Evolutionary conservation across 495 filamentous ascomycete species (phyloP).

Genomic region (Neurospora sp.): DNA sequence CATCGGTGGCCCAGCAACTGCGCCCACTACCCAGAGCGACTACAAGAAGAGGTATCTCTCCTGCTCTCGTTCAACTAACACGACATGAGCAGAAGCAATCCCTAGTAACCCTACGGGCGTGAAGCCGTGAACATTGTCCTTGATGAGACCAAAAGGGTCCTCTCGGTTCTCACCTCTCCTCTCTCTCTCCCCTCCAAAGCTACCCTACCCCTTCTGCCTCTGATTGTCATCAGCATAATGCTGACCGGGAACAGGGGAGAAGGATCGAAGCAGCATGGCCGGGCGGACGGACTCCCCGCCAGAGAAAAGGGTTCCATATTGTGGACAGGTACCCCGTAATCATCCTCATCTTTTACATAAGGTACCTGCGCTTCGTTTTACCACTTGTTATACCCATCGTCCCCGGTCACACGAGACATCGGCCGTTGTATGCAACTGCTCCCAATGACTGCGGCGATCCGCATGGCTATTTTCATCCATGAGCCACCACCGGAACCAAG

Average conservation of each 20-base stretch:
- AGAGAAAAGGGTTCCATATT: neutral
- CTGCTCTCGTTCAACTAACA: neutral
- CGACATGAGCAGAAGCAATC: neutral
- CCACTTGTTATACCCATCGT: neutral
- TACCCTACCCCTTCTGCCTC: neutral
- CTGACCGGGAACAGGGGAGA: neutral
- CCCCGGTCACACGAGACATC: neutral
- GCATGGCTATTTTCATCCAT: neutral
- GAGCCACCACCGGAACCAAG: neutral
- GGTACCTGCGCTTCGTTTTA: neutral
- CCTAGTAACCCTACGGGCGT: neutral
- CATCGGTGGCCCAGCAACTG: neutral
- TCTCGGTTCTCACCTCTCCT: neutral
- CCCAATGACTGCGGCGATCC: neutral
- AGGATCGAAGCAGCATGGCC: neutral
- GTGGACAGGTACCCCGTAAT: neutral
- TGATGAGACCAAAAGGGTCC: neutral
- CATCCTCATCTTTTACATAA: neutral
- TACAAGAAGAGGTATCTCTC: neutral
- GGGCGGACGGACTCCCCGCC: neutral
- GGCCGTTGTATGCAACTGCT: neutral
- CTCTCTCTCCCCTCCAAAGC: neutral
- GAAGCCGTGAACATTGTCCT: neutral
- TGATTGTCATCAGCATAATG: neutral
- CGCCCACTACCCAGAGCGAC: neutral